Conservation (phyloP, 2,329 filamentous ascomycete genomes). For the Aspergillus nomiae region DNA sequence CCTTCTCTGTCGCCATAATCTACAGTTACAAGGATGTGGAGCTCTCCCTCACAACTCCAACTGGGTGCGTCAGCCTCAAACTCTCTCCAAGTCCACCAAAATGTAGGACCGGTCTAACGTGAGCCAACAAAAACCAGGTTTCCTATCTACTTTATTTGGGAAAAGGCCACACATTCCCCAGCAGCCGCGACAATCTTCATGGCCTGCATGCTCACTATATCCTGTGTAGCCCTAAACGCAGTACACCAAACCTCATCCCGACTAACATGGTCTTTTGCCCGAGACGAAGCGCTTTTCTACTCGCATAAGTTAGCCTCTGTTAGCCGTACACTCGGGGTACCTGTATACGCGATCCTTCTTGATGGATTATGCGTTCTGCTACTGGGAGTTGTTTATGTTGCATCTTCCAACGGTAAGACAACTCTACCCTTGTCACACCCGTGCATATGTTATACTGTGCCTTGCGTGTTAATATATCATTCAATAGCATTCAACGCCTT, state of each 20-base stretch:
- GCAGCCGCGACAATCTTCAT: constrained; percentile 24
- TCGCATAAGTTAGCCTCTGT: constrained; percentile 20
- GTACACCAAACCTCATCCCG: constrained; percentile 32
- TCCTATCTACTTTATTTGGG: constrained; percentile 27
- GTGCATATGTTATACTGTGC: not conserved
- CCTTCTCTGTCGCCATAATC: constrained; percentile 23
- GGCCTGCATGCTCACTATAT: constrained; percentile 18
- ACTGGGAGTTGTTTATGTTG: constrained; percentile 25
- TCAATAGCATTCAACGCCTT: constrained; percentile 26
- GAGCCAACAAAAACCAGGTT: constrained; percentile 9
- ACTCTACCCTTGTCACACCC: not conserved
- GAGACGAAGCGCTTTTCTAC: constrained; percentile 34
- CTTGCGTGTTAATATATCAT: not conserved
- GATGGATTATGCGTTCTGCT: constrained; percentile 20
- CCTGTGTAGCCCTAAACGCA: constrained; percentile 23
- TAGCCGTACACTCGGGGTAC: constrained; percentile 15
- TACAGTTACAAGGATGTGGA: constrained; percentile 21
- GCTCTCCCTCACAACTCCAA: constrained; percentile 16
- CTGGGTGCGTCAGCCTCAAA: constrained; percentile 14
- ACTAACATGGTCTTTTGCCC: constrained; percentile 37
- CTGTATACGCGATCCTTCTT: constrained; percentile 19
- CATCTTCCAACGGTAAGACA: constrained; percentile 21
- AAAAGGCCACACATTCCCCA: constrained; percentile 24
- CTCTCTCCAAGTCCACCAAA: not conserved
- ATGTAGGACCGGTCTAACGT: not conserved